phyloP scores from a whole-genome alignment of 164 flowering plant species.

The Tetrastigma voinierianum region DNA sequence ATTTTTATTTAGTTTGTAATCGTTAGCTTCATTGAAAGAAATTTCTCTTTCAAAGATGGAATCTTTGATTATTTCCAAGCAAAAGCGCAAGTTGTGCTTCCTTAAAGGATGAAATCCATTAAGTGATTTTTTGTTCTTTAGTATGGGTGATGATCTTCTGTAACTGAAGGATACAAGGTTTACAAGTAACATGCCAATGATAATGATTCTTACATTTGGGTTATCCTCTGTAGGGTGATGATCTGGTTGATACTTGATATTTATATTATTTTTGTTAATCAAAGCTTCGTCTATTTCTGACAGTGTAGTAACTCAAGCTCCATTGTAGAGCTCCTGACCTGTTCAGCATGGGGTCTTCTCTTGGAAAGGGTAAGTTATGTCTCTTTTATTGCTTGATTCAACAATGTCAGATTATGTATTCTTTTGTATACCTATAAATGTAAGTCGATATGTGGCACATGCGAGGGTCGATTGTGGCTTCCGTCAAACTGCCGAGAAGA shows the following conservation, averaged over 20 bases:
- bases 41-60: no score
- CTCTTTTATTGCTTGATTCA: background rate
- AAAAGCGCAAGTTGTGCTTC: no score
- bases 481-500: no score
- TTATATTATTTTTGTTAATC: background rate
- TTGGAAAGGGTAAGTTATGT: conserved; percentile 47
- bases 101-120: no score
- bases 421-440: background rate
- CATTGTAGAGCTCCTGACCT: conserved; percentile 41
- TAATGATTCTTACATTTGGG: background rate
- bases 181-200: background rate
- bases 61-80: no score
- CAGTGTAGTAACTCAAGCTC: conserved; percentile 44
- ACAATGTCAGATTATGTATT: background rate
- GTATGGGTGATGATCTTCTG: no score
- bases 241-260: background rate
- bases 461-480: no score
- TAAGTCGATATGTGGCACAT: background rate
- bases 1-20: no score
- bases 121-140: no score
- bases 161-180: no score
- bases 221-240: background rate
- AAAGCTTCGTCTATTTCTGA: conserved; percentile 6
- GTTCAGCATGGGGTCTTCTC: conserved; percentile 59
- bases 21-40: no score